A percentile compares a stretch with the other conserved stretches of the same genome.
These are phyloP conservation scores for Syzygium jambos DNA, from an alignment of 345 rosid genomes.

Conservation along the genomic window DNA sequence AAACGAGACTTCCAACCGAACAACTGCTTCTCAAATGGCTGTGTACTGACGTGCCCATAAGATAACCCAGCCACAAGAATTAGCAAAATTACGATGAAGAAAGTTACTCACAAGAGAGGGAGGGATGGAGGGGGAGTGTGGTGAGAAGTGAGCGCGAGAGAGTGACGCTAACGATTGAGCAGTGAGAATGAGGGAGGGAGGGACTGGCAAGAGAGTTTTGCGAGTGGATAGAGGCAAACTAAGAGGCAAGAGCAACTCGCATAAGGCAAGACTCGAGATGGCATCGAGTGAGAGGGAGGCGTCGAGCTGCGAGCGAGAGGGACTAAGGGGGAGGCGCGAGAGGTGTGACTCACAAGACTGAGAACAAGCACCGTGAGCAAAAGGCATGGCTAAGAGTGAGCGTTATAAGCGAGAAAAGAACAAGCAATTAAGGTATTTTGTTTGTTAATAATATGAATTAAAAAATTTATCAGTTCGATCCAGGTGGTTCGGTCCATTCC, in stretches of 20 bases:
- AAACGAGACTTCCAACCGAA: not conserved
- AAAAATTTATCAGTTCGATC: not conserved
- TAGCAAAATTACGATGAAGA: not conserved
- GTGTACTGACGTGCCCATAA: not conserved
- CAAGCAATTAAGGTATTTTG: no score
- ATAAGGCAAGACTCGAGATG: not conserved
- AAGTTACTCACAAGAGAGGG: not conserved
- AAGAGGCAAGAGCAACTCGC: not conserved
- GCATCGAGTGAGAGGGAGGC: not conserved
- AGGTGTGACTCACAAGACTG: no score
- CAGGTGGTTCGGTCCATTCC: fast-evolving
- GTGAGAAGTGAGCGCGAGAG: not conserved
- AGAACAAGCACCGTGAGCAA: no score
- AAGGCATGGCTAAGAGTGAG: no score
- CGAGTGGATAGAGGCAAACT: not conserved
- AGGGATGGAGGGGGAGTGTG: not conserved
- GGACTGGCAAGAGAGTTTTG: not conserved
- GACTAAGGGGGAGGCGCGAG: no score
- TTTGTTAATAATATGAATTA: no score
- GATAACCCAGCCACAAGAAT: not conserved
- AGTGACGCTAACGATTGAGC: not conserved
- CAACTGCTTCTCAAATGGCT: not conserved
- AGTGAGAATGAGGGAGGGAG: not conserved
- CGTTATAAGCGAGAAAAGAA: no score
- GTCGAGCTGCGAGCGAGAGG: no score